Percentiles rank a stretch among this genome's conserved stretches.
Evolutionary conservation across 192 early-diverging fungal species (phyloP).

Genomic region (Fimicolochytrium jonesii): DNA sequence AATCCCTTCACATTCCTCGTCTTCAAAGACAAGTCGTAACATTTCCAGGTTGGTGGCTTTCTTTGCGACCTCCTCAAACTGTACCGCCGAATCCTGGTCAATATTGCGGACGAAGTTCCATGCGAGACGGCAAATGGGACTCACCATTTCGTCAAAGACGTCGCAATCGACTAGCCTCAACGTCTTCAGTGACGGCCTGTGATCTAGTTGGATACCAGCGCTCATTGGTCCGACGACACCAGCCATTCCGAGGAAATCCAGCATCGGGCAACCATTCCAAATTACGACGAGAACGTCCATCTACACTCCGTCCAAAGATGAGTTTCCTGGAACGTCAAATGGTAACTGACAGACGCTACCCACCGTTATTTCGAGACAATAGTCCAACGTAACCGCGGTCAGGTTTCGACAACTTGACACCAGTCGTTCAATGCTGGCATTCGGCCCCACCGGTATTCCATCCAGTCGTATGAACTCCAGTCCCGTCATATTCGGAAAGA

Average conservation of each 20-base stretch:
- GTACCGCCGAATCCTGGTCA: background rate
- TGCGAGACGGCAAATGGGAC: background rate
- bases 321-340: background rate
- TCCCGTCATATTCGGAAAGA: slow-evolving; percentile 25
- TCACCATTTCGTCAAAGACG: slow-evolving; percentile 36
- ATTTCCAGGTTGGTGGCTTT: slow-evolving; percentile 32
- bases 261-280: slow-evolving; percentile 36
- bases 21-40: slow-evolving; percentile 49
- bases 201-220: slow-evolving; percentile 6
- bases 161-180: slow-evolving; percentile 53
- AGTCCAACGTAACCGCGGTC: slow-evolving; percentile 45
- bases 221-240: slow-evolving; percentile 36
- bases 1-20: slow-evolving; percentile 41
- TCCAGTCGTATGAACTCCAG: slow-evolving; percentile 45
- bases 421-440: slow-evolving; percentile 19
- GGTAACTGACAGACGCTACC: background rate
- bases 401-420: slow-evolving; percentile 28
- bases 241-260: slow-evolving; percentile 45
- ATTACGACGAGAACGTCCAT: slow-evolving; percentile 41
- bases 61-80: slow-evolving; percentile 24
- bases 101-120: too few species aligned
- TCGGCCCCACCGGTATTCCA: slow-evolving; percentile 40
- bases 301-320: slow-evolving; percentile 1
- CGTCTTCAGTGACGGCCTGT: slow-evolving; percentile 30
- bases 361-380: slow-evolving; percentile 36